Conservation (phyloP, 1,139 yeast species). For the Hansenula sp. region DNA sequence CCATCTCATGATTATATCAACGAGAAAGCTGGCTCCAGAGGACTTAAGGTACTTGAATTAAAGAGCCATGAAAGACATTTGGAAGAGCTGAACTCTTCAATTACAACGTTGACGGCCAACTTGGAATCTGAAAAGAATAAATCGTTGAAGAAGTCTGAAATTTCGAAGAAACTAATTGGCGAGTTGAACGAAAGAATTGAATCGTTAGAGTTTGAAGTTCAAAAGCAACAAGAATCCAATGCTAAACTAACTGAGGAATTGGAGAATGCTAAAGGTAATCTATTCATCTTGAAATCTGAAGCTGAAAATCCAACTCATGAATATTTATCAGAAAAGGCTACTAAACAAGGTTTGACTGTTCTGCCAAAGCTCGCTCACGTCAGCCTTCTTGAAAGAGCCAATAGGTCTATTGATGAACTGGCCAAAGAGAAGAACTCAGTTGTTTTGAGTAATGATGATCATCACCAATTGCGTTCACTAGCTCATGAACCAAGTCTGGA, state of each 20-base stretch:
- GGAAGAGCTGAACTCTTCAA: slow-evolving; percentile 5
- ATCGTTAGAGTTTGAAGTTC: slow-evolving; percentile 6
- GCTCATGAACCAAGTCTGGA: slow-evolving; percentile 29
- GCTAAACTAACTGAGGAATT: slow-evolving; percentile 15
- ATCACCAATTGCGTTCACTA: slow-evolving; percentile 14
- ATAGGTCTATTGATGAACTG: slow-evolving; percentile 27
- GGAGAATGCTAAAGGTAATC: slow-evolving; percentile 18
- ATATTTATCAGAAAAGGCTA: slow-evolving; percentile 25
- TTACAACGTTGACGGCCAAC: slow-evolving; percentile 2
- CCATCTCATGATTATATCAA: slow-evolving; percentile 23
- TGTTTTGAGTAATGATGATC: slow-evolving; percentile 29
- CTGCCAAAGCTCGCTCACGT: slow-evolving; percentile 29
- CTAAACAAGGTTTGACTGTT: slow-evolving; percentile 25
- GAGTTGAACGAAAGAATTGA: slow-evolving; percentile 30
- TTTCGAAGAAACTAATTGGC: slow-evolving; percentile 23
- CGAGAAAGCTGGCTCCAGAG: slow-evolving; percentile 25
- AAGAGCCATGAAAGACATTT: slow-evolving; percentile 4
- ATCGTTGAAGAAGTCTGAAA: slow-evolving; percentile 1
- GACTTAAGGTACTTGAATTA: slow-evolving; percentile 6
- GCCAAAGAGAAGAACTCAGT: slow-evolving; percentile 14
- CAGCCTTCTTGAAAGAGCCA: slow-evolving; percentile 18
- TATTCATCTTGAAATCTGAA: slow-evolving; percentile 11
- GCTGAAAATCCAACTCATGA: slow-evolving; percentile 22
- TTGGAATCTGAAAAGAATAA: background rate
- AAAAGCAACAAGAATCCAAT: slow-evolving; percentile 4